Evolutionary conservation across 164 flowering plant species (phyloP).

Genomic region (Berberis thunbergii): DNA sequence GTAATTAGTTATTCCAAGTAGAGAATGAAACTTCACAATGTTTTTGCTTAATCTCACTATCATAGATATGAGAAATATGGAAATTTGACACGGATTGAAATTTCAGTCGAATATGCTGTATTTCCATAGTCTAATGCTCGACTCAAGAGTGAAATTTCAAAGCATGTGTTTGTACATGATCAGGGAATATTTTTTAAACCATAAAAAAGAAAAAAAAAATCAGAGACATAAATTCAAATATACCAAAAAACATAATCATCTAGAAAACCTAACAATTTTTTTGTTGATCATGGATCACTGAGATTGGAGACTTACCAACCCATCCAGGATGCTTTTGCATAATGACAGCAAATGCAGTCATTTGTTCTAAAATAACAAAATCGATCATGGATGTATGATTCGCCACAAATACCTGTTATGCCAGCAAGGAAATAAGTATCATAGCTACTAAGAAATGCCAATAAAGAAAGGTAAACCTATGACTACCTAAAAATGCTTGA

Average conservation of each 20-base stretch:
- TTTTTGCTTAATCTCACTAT: no score
- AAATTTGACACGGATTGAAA: no score
- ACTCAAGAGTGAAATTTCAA: background rate
- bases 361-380: slow-evolving; percentile 90
- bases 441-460: background rate
- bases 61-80: no score
- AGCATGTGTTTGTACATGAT: no score
- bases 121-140: background rate
- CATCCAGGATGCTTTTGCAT: slow-evolving; percentile 99
- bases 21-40: no score
- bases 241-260: no score
- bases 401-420: slow-evolving; percentile 86
- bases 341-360: slow-evolving; percentile 97
- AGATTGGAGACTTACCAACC: slow-evolving; percentile 67
- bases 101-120: no score
- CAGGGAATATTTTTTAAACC: background rate
- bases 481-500: background rate
- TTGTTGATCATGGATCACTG: background rate
- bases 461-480: background rate
- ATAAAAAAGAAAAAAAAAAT: background rate
- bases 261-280: no score
- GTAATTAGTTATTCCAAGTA: no score
- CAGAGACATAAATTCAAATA: background rate
- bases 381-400: slow-evolving; percentile 99
- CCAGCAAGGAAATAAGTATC: slow-evolving; percentile 2